Percentiles rank a stretch among this genome's conserved stretches.
phyloP scores from a whole-genome alignment of 177 flowering plant species.

The Vitis hybrid region DNA sequence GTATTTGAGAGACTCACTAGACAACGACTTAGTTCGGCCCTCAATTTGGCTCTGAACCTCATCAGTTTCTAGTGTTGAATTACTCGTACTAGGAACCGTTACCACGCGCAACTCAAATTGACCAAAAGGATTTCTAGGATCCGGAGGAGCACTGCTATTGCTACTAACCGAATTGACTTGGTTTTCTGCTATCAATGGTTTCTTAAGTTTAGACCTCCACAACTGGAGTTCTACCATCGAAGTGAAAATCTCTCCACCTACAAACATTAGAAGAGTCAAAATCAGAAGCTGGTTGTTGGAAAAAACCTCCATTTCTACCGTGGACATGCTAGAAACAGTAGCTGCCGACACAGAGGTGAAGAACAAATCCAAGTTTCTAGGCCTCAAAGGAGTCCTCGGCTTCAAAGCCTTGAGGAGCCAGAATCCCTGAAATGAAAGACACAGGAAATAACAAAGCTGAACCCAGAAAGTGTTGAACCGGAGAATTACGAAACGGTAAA shows the following conservation, averaged over 20 bases:
- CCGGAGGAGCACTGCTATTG: neutral
- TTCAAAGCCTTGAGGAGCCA: slow-evolving; percentile 31
- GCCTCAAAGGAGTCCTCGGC: slow-evolving; percentile 20
- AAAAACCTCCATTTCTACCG: slow-evolving; percentile 37
- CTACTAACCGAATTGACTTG: neutral
- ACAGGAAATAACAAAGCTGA: slow-evolving; percentile 47
- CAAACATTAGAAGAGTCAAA: slow-evolving; percentile 28
- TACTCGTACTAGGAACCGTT: too few species aligned
- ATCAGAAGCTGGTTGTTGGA: slow-evolving; percentile 29
- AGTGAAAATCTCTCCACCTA: slow-evolving; percentile 40
- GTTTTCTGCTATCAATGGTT: neutral
- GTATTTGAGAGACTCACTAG: slow-evolving; percentile 1
- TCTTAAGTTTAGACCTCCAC: neutral
- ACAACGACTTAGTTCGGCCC: neutral
- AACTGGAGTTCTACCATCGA: slow-evolving; percentile 29
- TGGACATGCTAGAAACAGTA: slow-evolving; percentile 39
- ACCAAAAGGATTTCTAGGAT: too few species aligned
- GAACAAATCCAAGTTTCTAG: slow-evolving; percentile 18
- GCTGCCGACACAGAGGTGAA: slow-evolving; percentile 38
- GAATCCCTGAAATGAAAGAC: slow-evolving; percentile 44
- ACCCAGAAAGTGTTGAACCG: slow-evolving; percentile 31
- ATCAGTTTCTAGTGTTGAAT: too few species aligned
- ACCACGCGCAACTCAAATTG: neutral
- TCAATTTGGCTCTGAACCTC: neutral
- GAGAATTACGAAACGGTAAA: slow-evolving; percentile 2